Conservation (phyloP, 2,329 filamentous ascomycete species). For the Colletotrichum sp. region DNA sequence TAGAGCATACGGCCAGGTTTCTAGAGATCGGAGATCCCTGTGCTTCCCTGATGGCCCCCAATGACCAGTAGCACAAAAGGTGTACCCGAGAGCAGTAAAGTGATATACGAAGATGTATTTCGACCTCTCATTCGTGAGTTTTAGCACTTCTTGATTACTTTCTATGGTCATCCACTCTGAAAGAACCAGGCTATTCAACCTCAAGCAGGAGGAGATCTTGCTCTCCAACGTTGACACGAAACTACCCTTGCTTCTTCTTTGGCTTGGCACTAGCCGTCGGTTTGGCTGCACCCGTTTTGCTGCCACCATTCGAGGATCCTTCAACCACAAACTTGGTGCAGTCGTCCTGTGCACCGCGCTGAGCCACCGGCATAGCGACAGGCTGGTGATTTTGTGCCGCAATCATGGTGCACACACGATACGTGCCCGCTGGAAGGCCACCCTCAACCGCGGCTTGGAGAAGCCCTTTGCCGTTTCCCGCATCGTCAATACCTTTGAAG, state of each 20-base stretch:
- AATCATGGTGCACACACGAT: conserved; percentile 58
- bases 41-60: too few relatives aligned
- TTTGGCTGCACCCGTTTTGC: not conserved
- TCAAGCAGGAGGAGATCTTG: not conserved
- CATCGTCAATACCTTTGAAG: conserved; percentile 64
- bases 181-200: not conserved
- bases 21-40: too few relatives aligned
- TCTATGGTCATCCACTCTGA: not conserved
- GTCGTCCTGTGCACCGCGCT: conserved; percentile 59
- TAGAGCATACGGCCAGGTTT: too few relatives aligned
- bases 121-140: too few relatives aligned
- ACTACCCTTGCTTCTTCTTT: not conserved
- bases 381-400: conserved; percentile 59
- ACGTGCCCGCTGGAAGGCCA: conserved; percentile 52
- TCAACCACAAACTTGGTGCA: conserved; percentile 53
- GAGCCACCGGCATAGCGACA: conserved; percentile 62
- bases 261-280: not conserved
- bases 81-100: too few relatives aligned
- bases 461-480: conserved; percentile 49
- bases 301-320: not conserved
- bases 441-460: conserved; percentile 47
- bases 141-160: not conserved
- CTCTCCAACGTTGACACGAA: not conserved
- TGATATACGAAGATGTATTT: too few relatives aligned
- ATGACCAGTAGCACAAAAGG: too few relatives aligned